Evolutionary conservation across 1,139 yeast species (phyloP).

Genomic region (Suhomyces yuchorum): DNA sequence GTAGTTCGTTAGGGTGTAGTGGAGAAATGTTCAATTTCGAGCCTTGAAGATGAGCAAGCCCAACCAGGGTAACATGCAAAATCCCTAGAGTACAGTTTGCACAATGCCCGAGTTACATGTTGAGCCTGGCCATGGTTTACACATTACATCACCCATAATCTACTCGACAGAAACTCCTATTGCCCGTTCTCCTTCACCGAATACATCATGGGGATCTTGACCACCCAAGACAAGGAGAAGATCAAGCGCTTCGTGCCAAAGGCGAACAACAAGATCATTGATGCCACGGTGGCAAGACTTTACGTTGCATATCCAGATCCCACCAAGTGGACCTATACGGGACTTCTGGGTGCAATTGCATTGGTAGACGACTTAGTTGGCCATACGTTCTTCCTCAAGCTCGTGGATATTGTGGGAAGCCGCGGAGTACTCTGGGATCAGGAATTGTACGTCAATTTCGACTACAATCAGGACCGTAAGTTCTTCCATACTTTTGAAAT

Average conservation of each 20-base stretch:
- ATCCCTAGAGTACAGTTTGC: too few species aligned
- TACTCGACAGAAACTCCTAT: neutral
- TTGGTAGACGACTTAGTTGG: constrained; percentile 93
- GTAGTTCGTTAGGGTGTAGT: neutral
- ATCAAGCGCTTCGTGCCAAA: constrained; percentile 88
- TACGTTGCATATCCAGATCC: constrained; percentile 90
- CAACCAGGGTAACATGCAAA: neutral
- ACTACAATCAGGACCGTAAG: constrained; percentile 89
- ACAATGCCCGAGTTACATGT: too few species aligned
- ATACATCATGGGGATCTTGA: constrained; percentile 56
- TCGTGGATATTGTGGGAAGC: constrained; percentile 80
- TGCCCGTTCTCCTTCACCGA: neutral
- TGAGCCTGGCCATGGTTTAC: neutral
- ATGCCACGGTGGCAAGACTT: constrained; percentile 86
- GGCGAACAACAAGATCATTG: constrained; percentile 82
- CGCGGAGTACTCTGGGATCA: constrained; percentile 97
- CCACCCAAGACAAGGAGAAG: constrained; percentile 77
- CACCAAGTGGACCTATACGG: constrained; percentile 82
- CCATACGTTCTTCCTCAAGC: constrained; percentile 84
- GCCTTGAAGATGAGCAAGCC: neutral
- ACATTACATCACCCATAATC: neutral
- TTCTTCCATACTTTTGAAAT: constrained; percentile 94
- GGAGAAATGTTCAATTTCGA: neutral
- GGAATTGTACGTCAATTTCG: constrained; percentile 84
- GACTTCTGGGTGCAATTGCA: constrained; percentile 82